A percentile compares a stretch with the other conserved stretches of the same genome.
These are phyloP conservation scores for Aspergillus piperis DNA, from an alignment of 2,329 filamentous ascomycete species.

Conservation along the genomic window DNA sequence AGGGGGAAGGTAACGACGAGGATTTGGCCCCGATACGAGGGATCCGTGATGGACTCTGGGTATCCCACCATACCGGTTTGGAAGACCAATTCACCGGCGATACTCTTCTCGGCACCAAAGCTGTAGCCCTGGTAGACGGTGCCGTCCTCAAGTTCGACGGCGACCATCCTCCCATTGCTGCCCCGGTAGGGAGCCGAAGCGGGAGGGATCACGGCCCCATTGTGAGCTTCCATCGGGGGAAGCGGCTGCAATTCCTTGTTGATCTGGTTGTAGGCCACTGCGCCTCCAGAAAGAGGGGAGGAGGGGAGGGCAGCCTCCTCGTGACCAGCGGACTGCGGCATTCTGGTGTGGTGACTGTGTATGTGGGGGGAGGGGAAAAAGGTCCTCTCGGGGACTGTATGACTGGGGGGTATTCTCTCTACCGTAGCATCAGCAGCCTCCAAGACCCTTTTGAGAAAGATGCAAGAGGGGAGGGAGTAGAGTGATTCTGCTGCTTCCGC, in stretches of 20 bases:
- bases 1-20: constrained; percentile 95
- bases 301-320: constrained; percentile 37
- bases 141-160: constrained; percentile 91
- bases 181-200: constrained; percentile 62
- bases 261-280: constrained; percentile 39
- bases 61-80: constrained; percentile 99
- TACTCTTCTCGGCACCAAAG: constrained; percentile 93
- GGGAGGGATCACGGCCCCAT: constrained; percentile 51
- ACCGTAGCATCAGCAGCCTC: constrained; percentile 42
- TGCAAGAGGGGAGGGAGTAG: constrained; percentile 17
- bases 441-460: constrained; percentile 26
- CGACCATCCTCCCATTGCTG: constrained; percentile 64
- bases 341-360: constrained; percentile 27
- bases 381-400: constrained; percentile 44
- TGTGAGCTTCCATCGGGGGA: constrained; percentile 32
- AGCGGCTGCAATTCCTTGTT: constrained; percentile 34
- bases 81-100: constrained; percentile 96
- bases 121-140: constrained; percentile 89
- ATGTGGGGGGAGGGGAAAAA: constrained; percentile 26
- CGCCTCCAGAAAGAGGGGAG: constrained; percentile 44
- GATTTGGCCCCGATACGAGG: constrained; percentile 89
- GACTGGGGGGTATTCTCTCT: constrained; percentile 32
- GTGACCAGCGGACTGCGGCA: constrained; percentile 35
- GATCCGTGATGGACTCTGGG: constrained; percentile 88
- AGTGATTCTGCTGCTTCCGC: constrained; percentile 31